phyloP scores from a whole-genome alignment of 1,139 yeast species.

The Wickerhamomyces sp. region DNA sequence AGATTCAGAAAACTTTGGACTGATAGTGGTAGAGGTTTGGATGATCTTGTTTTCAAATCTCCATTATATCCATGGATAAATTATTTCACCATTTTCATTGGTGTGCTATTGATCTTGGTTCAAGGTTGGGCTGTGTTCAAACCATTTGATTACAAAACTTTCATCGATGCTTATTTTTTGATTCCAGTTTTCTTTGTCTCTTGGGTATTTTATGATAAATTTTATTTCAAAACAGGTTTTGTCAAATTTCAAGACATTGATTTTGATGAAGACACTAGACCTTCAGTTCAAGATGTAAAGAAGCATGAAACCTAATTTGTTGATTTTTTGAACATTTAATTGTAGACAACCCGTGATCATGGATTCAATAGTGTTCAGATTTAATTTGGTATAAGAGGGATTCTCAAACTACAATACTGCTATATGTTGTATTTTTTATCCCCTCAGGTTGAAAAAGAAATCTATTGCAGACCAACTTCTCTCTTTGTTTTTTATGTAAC shows the following conservation, averaged over 20 bases:
- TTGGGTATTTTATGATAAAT: slow-evolving; percentile 21
- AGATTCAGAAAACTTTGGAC: slow-evolving; percentile 70
- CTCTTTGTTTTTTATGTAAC: no score
- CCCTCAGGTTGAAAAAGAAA: no score
- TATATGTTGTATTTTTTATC: no score
- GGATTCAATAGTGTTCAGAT: no score
- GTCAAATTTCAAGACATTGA: slow-evolving; percentile 17
- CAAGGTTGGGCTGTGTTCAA: slow-evolving; percentile 24
- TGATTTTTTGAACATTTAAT: no score
- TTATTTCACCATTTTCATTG: slow-evolving; percentile 14
- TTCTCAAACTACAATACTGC: no score
- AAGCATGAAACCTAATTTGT: no score
- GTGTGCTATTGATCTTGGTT: slow-evolving; percentile 18
- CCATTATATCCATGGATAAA: slow-evolving; percentile 10
- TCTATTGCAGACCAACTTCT: no score
- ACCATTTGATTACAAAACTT: slow-evolving; percentile 23
- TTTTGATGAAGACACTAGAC: slow-evolving; percentile 20
- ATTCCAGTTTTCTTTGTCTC: slow-evolving; percentile 20
- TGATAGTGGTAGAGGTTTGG: slow-evolving; percentile 38
- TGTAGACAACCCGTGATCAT: no score
- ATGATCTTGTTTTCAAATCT: slow-evolving; percentile 5
- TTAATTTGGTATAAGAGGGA: no score
- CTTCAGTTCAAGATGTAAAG: no score
- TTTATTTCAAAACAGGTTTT: slow-evolving; percentile 20
- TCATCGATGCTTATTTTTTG: slow-evolving; percentile 24